Base-by-base conservation (phyloP, 768 basidiomycete genomes). In the Termitomyces sp. region DNA sequence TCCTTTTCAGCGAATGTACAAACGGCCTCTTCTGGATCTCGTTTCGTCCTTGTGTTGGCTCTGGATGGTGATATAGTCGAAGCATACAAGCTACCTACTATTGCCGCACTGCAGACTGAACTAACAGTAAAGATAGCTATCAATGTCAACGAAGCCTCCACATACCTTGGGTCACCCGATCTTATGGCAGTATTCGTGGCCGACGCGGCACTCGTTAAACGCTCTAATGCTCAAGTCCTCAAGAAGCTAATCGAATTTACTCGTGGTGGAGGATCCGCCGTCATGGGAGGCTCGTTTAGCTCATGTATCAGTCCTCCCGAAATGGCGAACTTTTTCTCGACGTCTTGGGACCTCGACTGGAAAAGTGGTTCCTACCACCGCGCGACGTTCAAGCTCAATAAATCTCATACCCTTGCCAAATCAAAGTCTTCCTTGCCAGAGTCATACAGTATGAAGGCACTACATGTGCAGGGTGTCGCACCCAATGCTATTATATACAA, bases 391-490 rank as follows among this genome's bases (percentile, higher is more conserved):
- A 56, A 58, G 6, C 57, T 68, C 31, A 76, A 76, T 36, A 53
- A 61, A 12, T 54, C 52, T 2, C 70, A 72, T 48, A 59, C 63
- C 9, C 35, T 72, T 4, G 66, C 64, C 0, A 64, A 65, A 52
- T 56, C 50, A 4, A 68, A 68, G 39, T 59, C 68, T 0, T 66
- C 64, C 5, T 59, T 75, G 10, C 53, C 46, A 1, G 23, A 39
- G 2, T 63, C 68, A 1, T 75, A 73, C 59, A 76, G 73, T 60
- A 77, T 77, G 74, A 78, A 78, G 58, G 68, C 73, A 1, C 53
- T 75, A 3, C 70, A 74, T 50, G 55, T 76, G 49, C 58, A 57
- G 41, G 62, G 64, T 33, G 64, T 72, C 42, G 31, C 54, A 3
- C 50, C 64, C 20, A 63, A 64, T 29, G 59, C 62, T 29, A 66